Evolutionary conservation across 164 flowering plant genomes (phyloP), one percentile per base, ranked within the genome.

Genomic region (Chimonanthus salicifolius): DNA sequence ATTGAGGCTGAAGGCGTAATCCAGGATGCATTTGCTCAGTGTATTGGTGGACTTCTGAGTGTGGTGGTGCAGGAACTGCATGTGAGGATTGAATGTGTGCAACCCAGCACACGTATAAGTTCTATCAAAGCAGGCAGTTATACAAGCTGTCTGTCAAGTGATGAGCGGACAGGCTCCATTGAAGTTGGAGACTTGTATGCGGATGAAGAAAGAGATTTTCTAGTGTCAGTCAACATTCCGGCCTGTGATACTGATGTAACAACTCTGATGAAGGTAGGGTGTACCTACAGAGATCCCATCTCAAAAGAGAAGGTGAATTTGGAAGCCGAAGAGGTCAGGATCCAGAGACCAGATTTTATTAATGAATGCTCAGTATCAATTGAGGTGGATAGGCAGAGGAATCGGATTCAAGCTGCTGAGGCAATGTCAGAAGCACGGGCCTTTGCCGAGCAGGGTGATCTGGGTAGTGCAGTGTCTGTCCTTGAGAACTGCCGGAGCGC

Each of bases 1-100:
- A 90, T 94, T 69, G 97, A 94, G 78, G 83, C 93, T 3, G 97
- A 92, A 82, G 70, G 74, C 78, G 92, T 87, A 63, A 91, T 94
- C 74, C 99, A 94, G 80, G 99, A 94, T 76, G 99, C 99, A 10
- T 94, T 94, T 83, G 99, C 99, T 16, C 97, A 91, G 78, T 94
- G 99, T 78, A 92, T 94, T 68, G 99, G 99, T 33, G 99, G 99
- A 49, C 88, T 94, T 5, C 78, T 94, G 8, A 94, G 97, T 73
- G 98, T 94, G 20, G 97, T 92, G 45, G 87, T 85, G 45, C 97
- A 91, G 78, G 94, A 90, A 60, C 80, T 89, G 21, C 78, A 58
- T 66, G 87, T 95, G 10, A 74, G 64, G 48, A 51, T 95, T 10
- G 89, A 85, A 68, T 89, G 94, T 74, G 74, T 79, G 21, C 80